A percentile compares a stretch with the other conserved stretches of the same genome.
phyloP scores from a whole-genome alignment of 805 yeast genomes.

The Metschnikowia proteae region DNA sequence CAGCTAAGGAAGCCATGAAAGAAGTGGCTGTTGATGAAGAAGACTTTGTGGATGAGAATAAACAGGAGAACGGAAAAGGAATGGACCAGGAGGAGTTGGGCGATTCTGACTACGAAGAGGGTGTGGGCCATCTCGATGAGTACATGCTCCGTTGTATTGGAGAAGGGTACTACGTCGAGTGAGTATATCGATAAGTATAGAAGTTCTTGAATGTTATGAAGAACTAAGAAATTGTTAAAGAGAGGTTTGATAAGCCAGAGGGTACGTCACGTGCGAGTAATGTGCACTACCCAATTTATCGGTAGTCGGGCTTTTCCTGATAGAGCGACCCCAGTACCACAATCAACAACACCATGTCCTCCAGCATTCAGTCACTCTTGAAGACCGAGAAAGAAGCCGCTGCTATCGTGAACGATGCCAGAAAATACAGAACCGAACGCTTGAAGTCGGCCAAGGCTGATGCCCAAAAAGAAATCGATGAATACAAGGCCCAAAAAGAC shows the following conservation, averaged over 20 bases:
- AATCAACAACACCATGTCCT: conserved; percentile 19
- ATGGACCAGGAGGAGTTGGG: conserved; percentile 23
- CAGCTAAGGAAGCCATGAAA: conserved; percentile 84
- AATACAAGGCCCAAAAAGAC: conserved; percentile 82
- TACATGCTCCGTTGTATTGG: conserved; percentile 92
- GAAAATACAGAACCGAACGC: conserved; percentile 78
- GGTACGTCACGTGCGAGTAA: background rate
- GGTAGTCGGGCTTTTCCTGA: conserved; percentile 7
- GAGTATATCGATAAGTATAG: background rate
- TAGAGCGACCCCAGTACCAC: conserved; percentile 5
- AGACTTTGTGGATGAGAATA: conserved; percentile 64
- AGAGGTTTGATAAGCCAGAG: background rate
- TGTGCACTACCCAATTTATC: conserved; percentile 10
- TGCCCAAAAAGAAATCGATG: conserved; percentile 84
- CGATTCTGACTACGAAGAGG: conserved; percentile 50
- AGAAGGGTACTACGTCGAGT: conserved; percentile 58
- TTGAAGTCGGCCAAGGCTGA: conserved; percentile 93
- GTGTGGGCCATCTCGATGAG: conserved; percentile 84
- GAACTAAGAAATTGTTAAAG: background rate
- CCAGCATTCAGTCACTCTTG: conserved; percentile 30
- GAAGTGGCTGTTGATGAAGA: conserved; percentile 82
- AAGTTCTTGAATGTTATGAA: background rate
- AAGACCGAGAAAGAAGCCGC: conserved; percentile 98
- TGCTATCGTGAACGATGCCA: conserved; percentile 87
- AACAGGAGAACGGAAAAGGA: conserved; percentile 26